These are phyloP conservation scores for Penicillium coffeae DNA, from an alignment of 495 filamentous ascomycete genomes.

Conservation along the genomic window DNA sequence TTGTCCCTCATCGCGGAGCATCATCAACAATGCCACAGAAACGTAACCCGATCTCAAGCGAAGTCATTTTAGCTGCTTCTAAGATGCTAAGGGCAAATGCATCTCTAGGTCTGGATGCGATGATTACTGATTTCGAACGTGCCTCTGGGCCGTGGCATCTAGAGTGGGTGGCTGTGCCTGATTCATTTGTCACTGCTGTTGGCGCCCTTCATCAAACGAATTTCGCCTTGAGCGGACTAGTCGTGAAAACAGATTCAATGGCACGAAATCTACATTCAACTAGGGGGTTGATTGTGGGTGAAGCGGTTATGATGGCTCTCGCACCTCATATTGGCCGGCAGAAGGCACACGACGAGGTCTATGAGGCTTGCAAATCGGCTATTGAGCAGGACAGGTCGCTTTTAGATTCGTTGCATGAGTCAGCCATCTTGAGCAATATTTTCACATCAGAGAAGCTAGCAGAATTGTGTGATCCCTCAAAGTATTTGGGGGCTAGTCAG, in stretches of 20 bases:
- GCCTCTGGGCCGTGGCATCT: conserved; percentile 48
- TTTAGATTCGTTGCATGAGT: conserved; percentile 33
- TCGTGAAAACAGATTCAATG: conserved; percentile 41
- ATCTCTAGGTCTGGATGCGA: conserved; percentile 39
- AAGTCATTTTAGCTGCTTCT: conserved; percentile 46
- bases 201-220: conserved; percentile 43
- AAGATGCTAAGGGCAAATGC: conserved; percentile 41
- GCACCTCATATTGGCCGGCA: conserved; percentile 39
- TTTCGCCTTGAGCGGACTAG: conserved; percentile 37
- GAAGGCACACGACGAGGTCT: conserved; percentile 45
- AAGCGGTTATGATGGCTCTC: conserved; percentile 52
- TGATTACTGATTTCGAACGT: conserved; percentile 48
- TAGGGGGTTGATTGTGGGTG: conserved; percentile 43
- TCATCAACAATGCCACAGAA: conserved; percentile 52
- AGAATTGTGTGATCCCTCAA: conserved; percentile 37
- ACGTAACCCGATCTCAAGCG: conserved; percentile 47
- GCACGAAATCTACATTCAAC: conserved; percentile 38
- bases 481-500: conserved; percentile 40
- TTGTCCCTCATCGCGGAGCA: conserved; percentile 46
- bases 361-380: conserved; percentile 42
- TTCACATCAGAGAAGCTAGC: conserved; percentile 24
- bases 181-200: conserved; percentile 38
- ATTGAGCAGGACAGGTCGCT: conserved; percentile 36
- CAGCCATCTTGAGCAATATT: conserved; percentile 8
- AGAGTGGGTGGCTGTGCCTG: conserved; percentile 46